These are phyloP conservation scores for Dictyostelium citrinum DNA, from an alignment of 78 protist genomes.

Conservation along the genomic window DNA sequence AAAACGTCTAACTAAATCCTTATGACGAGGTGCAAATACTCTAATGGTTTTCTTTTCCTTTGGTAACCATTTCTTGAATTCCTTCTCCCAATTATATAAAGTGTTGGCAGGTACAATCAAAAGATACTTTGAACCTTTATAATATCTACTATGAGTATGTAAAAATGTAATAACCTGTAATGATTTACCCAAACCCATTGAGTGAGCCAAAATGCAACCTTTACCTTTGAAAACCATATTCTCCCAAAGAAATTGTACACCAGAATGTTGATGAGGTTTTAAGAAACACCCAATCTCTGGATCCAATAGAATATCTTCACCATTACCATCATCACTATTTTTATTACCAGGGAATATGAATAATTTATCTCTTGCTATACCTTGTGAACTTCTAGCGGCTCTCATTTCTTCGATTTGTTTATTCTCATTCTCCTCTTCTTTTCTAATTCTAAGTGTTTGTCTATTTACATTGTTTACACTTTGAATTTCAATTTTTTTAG, in stretches of 20 bases:
- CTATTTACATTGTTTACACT: slow-evolving; percentile 22
- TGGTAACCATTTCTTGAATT: slow-evolving; percentile 58
- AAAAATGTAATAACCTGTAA: slow-evolving; percentile 58
- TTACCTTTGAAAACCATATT: slow-evolving; percentile 17
- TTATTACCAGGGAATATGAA: slow-evolving; percentile 15
- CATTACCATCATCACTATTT: background rate
- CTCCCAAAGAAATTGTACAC: slow-evolving; percentile 85
- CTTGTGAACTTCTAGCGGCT: background rate
- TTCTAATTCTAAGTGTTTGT: slow-evolving; percentile 26
- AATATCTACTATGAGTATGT: background rate
- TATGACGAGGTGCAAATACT: background rate
- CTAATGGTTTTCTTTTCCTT: background rate
- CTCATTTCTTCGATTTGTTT: slow-evolving; percentile 29
- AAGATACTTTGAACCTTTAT: background rate
- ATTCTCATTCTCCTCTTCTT: slow-evolving; percentile 14
- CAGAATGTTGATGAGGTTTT: slow-evolving; percentile 83
- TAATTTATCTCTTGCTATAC: background rate
- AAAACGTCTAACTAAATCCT: background rate
- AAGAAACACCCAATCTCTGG: slow-evolving; percentile 29
- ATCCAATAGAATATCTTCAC: slow-evolving; percentile 11
- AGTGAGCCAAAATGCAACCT: slow-evolving; percentile 90
- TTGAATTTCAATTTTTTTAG: background rate
- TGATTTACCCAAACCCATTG: slow-evolving; percentile 94
- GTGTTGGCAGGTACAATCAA: slow-evolving; percentile 65
- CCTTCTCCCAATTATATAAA: slow-evolving; percentile 35